Evolutionary conservation across 2,329 filamentous ascomycete genomes (phyloP).

Genomic region (Colletotrichum tofieldiae): DNA sequence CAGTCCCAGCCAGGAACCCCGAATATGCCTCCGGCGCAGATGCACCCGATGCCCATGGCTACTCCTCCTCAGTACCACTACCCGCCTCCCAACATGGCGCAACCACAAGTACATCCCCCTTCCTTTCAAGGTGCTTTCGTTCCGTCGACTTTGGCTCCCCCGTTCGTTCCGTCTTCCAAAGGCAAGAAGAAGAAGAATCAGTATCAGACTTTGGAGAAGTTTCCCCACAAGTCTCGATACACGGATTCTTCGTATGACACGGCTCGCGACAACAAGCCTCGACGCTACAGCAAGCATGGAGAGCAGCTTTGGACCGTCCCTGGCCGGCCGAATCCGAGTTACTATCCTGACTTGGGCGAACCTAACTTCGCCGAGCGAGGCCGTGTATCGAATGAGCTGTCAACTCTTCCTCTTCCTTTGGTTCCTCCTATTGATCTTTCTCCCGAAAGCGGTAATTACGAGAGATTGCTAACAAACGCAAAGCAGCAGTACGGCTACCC

Average conservation of each 20-base stretch:
- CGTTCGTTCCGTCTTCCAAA: constrained; percentile 53
- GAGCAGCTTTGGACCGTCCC: constrained; percentile 52
- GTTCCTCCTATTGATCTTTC: constrained; percentile 71
- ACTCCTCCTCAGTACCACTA: constrained; percentile 75
- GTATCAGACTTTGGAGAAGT: constrained; percentile 56
- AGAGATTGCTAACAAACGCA: constrained; percentile 80
- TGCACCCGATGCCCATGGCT: constrained; percentile 75
- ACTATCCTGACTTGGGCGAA: constrained; percentile 29
- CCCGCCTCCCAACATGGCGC: constrained; percentile 67
- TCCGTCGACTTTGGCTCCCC: constrained; percentile 16
- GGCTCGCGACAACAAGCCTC: constrained; percentile 51
- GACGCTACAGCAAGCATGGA: constrained; percentile 64
- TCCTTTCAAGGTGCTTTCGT: constrained; percentile 53
- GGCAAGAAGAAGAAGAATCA: constrained; percentile 60
- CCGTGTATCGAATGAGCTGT: constrained; percentile 44
- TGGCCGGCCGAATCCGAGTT: constrained; percentile 10
- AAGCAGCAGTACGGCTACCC: constrained; percentile 76
- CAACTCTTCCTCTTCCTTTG: constrained; percentile 26
- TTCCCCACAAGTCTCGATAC: constrained; percentile 57
- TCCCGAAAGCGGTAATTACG: constrained; percentile 79
- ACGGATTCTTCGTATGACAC: constrained; percentile 56
- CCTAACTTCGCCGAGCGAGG: constrained; percentile 48
- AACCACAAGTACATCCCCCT: constrained; percentile 72
- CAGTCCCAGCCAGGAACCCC: constrained; percentile 79
- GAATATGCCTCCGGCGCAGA: constrained; percentile 75